A percentile compares a stretch with the other conserved stretches of the same genome.
These are phyloP conservation scores for Lasiosphaeria ovina DNA, from an alignment of 495 filamentous ascomycete species.

Conservation along the genomic window DNA sequence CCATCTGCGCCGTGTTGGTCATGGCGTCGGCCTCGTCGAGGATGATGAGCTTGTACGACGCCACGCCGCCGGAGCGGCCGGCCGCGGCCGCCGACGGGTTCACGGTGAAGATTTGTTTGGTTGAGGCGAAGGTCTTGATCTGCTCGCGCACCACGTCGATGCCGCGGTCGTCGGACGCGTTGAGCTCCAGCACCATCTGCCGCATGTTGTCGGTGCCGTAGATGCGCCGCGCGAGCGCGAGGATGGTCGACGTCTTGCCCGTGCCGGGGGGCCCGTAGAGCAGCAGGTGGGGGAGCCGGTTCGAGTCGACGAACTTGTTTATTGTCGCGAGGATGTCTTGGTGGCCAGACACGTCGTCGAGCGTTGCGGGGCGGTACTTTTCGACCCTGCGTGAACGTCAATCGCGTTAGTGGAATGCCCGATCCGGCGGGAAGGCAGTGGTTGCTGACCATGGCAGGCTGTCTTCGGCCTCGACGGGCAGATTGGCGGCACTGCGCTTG, in stretches of 20 bases:
- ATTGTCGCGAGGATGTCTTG: slow-evolving; percentile 96
- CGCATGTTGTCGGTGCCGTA: slow-evolving; percentile 91
- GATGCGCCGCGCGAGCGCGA: slow-evolving; percentile 84
- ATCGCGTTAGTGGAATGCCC: not conserved
- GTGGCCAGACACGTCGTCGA: slow-evolving; percentile 94
- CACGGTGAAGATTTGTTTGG: slow-evolving; percentile 56
- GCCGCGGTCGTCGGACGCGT: slow-evolving; percentile 93
- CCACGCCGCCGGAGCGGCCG: slow-evolving; percentile 54
- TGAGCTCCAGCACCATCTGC: slow-evolving; percentile 97
- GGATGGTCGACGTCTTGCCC: slow-evolving; percentile 95
- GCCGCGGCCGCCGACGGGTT: slow-evolving; percentile 32
- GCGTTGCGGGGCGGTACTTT: slow-evolving; percentile 87
- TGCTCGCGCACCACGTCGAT: slow-evolving; percentile 99
- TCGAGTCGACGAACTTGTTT: slow-evolving; percentile 91
- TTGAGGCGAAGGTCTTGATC: slow-evolving; percentile 96
- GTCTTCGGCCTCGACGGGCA: slow-evolving; percentile 92
- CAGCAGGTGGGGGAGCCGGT: slow-evolving; percentile 92
- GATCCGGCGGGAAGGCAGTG: not conserved
- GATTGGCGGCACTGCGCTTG: slow-evolving; percentile 86
- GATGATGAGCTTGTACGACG: slow-evolving; percentile 90
- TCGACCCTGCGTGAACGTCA: slow-evolving; percentile 73
- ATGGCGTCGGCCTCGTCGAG: slow-evolving; percentile 98
- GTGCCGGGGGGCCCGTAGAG: slow-evolving; percentile 97
- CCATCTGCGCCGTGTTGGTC: slow-evolving; percentile 97
- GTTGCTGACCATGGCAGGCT: slow-evolving; percentile 79